Evolutionary conservation across 1,284 basidiomycete species (phyloP), one percentile per base, ranked within the genome.

Genomic region (Ustilago curta): DNA sequence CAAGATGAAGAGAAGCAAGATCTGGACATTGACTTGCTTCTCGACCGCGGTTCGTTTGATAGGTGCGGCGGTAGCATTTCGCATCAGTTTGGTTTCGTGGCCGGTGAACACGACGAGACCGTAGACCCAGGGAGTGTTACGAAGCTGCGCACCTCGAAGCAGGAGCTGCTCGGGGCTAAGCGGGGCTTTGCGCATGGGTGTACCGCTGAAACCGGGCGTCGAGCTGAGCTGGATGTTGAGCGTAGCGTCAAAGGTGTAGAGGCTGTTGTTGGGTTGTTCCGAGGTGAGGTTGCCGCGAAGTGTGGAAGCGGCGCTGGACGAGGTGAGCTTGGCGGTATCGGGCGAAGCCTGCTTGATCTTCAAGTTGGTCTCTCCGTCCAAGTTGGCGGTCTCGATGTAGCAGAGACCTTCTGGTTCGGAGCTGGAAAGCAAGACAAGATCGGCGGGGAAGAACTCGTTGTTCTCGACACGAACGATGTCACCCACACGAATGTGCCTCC

Each of bases 61-160:
- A 2, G 97, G 97, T 5, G 96, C 91, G 42, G 94, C 78, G 25
- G 96, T 98, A 18, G 89, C 88, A 78, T 90, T 99, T 62, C 94
- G 90, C 94, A 99, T 96, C 47, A 99, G 87, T 86, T 99, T 99
- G 31, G 97, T 99, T 87, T 99, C 95, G 82, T 99, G 96, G 0
- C 97, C 97, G 0, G 94, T 97, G 80, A 96, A 98, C 31, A 98
- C 92, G 35, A 92, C 92, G 2, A 99, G 84, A 19, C 96, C 96
- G 85, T 97, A 99, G 32, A 92, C 90, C 97, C 97, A 99, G 8
- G 92, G 91, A 2, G 97, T 98, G 84, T 99, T 99, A 65, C 97
- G 89, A 70, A 99, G 86, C 85, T 99, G 97, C 19, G 97, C 95
- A 1, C 97, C 97, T 55, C 97, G 91, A 40, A 99, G 87, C 14